Evolutionary conservation across 768 basidiomycete species (phyloP).

Genomic region (Leccinum longicurvipes): DNA sequence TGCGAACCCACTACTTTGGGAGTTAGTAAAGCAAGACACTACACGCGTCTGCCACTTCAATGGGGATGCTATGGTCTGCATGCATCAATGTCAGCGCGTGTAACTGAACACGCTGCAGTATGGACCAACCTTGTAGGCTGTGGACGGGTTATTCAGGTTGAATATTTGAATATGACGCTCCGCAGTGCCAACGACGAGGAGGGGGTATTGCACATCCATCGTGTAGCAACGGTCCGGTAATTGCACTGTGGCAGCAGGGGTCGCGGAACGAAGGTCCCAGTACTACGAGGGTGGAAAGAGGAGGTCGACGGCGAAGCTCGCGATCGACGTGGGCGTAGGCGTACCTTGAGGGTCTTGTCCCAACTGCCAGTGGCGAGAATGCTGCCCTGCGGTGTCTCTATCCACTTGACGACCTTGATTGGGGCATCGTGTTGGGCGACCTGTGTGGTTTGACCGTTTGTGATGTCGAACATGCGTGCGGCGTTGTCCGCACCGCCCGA

Average conservation of each 20-base stretch:
- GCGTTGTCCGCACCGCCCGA: conserved; percentile 96
- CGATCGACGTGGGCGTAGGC: conserved; percentile 1
- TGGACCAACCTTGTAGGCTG: conserved; percentile 64
- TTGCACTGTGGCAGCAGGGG: conserved; percentile 71
- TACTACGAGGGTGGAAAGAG: conserved; percentile 52
- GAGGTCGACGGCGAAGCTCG: background rate
- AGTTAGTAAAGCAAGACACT: conserved; percentile 76
- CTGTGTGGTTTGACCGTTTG: conserved; percentile 75
- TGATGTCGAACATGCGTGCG: conserved; percentile 88
- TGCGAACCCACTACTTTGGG: conserved; percentile 66
- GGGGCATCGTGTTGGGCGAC: conserved; percentile 91
- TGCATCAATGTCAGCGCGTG: conserved; percentile 1
- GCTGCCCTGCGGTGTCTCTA: conserved; percentile 70
- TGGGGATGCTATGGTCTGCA: conserved; percentile 76
- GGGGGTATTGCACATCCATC: conserved; percentile 74
- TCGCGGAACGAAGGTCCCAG: conserved; percentile 83
- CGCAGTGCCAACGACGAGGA: conserved; percentile 91
- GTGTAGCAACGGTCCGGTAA: conserved; percentile 92
- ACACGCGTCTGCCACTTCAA: conserved; percentile 93
- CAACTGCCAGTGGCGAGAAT: conserved; percentile 92
- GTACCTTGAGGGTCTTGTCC: conserved; percentile 95
- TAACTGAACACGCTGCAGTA: conserved; percentile 6
- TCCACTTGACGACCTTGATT: conserved; percentile 77
- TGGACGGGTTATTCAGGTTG: conserved; percentile 79
- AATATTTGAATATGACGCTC: conserved; percentile 90